Conservation (phyloP, 495 filamentous ascomycete genomes). For the Penicillium antarcticum region DNA sequence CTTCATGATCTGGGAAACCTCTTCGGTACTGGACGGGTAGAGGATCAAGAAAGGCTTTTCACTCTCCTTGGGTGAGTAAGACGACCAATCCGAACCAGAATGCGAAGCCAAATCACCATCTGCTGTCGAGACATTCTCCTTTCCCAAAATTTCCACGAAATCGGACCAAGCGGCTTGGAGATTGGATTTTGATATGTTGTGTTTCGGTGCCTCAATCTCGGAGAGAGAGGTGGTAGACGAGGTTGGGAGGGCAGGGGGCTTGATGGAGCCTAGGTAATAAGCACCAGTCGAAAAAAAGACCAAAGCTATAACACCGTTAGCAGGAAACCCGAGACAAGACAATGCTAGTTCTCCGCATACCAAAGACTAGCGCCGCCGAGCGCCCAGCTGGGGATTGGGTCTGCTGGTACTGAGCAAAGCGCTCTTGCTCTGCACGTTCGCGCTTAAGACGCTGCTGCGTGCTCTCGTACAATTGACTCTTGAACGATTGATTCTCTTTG, state of each 20-base stretch:
- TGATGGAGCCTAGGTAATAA: constrained; percentile 69
- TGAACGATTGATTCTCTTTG: constrained; percentile 56
- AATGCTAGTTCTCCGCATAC: constrained; percentile 36
- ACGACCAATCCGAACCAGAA: constrained; percentile 85
- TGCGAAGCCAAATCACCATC: constrained; percentile 65
- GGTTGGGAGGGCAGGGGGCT: constrained; percentile 54
- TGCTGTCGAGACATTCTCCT: constrained; percentile 78
- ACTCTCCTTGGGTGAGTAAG: constrained; percentile 56
- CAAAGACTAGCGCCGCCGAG: constrained; percentile 60
- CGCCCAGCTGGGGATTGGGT: constrained; percentile 50
- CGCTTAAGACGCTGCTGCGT: constrained; percentile 70
- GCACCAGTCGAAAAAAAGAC: constrained; percentile 57
- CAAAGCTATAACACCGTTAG: constrained; percentile 38
- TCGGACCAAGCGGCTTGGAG: constrained; percentile 94
- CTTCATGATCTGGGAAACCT: constrained; percentile 60
- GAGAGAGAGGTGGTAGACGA: constrained; percentile 72
- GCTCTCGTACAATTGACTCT: constrained; percentile 83
- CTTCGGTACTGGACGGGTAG: constrained; percentile 50
- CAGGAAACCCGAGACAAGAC: not conserved
- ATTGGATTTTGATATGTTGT: constrained; percentile 69
- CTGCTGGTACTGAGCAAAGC: constrained; percentile 57
- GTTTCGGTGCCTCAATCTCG: constrained; percentile 55
- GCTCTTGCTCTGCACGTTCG: constrained; percentile 67
- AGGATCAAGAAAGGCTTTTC: constrained; percentile 48
- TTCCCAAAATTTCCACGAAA: constrained; percentile 78